Base-by-base conservation (phyloP, 257 asterid genomes). In the Haberlea rhodopensis region DNA sequence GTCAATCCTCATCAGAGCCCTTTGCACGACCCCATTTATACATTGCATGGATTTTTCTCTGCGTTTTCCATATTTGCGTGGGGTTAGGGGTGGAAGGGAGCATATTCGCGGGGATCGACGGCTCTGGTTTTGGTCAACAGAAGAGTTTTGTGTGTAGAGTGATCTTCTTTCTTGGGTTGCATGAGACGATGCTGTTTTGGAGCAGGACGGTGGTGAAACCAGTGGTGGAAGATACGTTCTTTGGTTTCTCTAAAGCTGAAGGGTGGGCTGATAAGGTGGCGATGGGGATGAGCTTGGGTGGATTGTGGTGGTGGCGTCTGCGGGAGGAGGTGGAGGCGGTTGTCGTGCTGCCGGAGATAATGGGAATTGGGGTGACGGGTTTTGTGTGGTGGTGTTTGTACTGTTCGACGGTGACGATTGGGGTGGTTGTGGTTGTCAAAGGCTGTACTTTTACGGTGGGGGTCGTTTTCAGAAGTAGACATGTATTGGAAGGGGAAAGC, bases 41-140 rank as follows among this genome's bases (percentile, higher is more conserved):
- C 67, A 18, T 58, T 0, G 81, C 87, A 0, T 88, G 97, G 96
- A 8, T 76, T 52, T 48, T 82, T 0, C 89, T 91, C 0, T 72
- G 81, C 65, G 25, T 40, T 0, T 43, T 88, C 0, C 96, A 88
- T 25, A 9, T 84, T 22, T 81, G 80, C 62, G 89, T 81, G 15
- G 95, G 96, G 3, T 56, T 86, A 1, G 97, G 97, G 10, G 76
- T 91, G 1, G 95, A 88, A 57, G 89, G 96, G 54, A 91, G 89
- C 81, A 84, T 86, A 51, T 80, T 75, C 5, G 83, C 82, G 5
- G 87, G 91, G 0, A 45, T 86, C 11, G 88, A 80, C 29, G 95
- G 87, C 0, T 72, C 80, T 10, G 81, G 76, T 5, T 75, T 78
- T 20, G 81, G 78, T 0, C 74, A 68, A 15, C 75, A 65, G n/a